These are phyloP conservation scores for Pseudogymnoascus sp. DNA, from an alignment of 2,329 filamentous ascomycete genomes.

Conservation along the genomic window DNA sequence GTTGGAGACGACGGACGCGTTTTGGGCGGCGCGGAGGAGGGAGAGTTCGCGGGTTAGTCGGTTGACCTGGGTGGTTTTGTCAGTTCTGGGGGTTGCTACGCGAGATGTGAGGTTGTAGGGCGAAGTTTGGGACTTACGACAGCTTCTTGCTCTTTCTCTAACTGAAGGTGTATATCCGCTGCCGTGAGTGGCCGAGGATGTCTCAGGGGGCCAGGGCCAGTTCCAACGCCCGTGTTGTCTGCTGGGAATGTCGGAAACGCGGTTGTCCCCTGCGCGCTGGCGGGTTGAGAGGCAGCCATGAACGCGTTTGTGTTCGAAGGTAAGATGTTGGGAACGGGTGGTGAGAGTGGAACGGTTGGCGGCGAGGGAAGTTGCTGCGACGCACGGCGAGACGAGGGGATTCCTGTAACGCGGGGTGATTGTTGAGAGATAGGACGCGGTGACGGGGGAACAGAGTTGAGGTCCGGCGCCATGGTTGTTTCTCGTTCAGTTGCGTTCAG, in stretches of 20 bases:
- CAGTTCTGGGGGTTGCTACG: constrained; percentile 8
- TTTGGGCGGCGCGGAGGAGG: constrained; percentile 65
- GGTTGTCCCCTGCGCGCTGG: not conserved
- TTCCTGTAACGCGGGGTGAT: constrained; percentile 22
- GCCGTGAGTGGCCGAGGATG: constrained; percentile 84
- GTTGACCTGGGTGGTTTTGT: constrained; percentile 59
- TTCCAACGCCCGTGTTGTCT: constrained; percentile 41
- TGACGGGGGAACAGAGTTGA: constrained; percentile 29
- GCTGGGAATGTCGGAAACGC: constrained; percentile 11
- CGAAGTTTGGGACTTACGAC: constrained; percentile 53
- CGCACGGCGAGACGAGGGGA: constrained; percentile 22
- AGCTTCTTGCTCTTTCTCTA: constrained; percentile 93
- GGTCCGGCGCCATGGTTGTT: constrained; percentile 28
- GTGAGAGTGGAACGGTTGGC: constrained; percentile 16
- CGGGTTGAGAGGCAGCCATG: constrained; percentile 2
- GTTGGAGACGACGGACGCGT: constrained; percentile 59
- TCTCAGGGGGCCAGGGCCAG: constrained; percentile 65
- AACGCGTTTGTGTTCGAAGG: constrained; percentile 28
- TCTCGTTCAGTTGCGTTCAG: not conserved
- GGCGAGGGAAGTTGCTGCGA: constrained; percentile 23
- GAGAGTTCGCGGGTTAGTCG: constrained; percentile 84
- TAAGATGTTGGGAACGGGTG: constrained; percentile 24
- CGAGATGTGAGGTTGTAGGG: not conserved
- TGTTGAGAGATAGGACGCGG: constrained; percentile 20
- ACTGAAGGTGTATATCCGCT: constrained; percentile 77